Base-by-base conservation (phyloP, 257 asterid species). In the Jasminum sambac region DNA sequence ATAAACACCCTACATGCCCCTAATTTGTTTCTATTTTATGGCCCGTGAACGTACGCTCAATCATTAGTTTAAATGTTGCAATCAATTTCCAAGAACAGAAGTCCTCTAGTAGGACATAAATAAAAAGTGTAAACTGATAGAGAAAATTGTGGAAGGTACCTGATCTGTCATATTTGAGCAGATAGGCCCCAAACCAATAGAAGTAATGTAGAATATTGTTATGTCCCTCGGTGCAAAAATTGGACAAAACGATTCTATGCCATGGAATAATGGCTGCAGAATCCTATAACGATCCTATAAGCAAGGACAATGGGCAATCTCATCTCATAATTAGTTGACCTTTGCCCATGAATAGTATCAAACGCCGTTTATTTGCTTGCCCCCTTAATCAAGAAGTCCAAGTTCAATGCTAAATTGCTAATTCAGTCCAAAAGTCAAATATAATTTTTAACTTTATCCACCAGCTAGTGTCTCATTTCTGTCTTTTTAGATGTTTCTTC, bases 361-460 rank as follows among this genome's bases (percentile, higher is more conserved):
- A 52, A 52, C 14, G 17, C 24, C 19, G 13, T 17, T 52, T 6
- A 26, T 52, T 52, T 52, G 30, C 30, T 21, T 52, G 61, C 6
- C 16, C 17, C n/a, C n/a, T 48, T 16, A 5, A 48, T 30, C 58
- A 5, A 48, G 58, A 21, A 48, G 58, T 48, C 58, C 55, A 16
- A 46, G 55, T 46, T 46, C 55, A 46, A 46, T 46, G 55, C 55
- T 46, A 46, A 8, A 46, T 13, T 46, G 55, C 55, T 46, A 46
- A 8, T 8, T 11, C 13, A 17, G 5, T 19, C 60, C 19, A n/a
- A n/a, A 24, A 17, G 24, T 19, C 14, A 50, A n/a, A 16, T 7
- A 50, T 50, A 1, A 50, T 50, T 50, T 24, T 50, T 25, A 17
- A 50, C 25, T 50, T 17, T 50, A 50, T 50, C 60, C 3, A 11